Evolutionary conservation across 441 rosid species (phyloP), one percentile per base, ranked within the genome.

Genomic region (Geranium incanum): DNA sequence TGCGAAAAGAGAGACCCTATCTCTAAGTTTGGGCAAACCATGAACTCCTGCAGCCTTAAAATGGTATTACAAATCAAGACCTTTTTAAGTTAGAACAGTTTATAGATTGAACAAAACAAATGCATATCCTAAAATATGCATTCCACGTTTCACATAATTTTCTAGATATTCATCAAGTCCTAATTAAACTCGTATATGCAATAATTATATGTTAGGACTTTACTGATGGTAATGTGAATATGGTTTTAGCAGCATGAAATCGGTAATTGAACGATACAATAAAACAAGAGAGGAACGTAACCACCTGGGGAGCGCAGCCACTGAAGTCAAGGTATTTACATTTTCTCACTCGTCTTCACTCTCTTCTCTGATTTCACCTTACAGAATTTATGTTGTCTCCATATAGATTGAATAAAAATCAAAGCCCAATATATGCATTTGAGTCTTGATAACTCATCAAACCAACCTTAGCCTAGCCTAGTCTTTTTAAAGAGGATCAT

Each of bases 221-320:
- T 45, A 45, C 78, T 80, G 71, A 83, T 16, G 70, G 70, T 11
- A 67, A 70, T 66, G 70, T 74, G 60, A 75, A 60, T 76, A 63
- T 78, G 62, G 39, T 73, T 45, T 78, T 75, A 12, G 43, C 92
- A 95, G 99, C 82, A 86, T 95, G 90, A 86, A 84, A 77, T 81
- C 88, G 38, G 80, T 86, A 52, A 85, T 90, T 68, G 97, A 90
- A 72, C 84, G 93, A 76, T 95, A 89, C 81, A 87, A 79, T 85
- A 90, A 82, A 82, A 72, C 83, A 70, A 95, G 89, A 78, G 90
- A 84, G 77, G 94, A 89, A 36, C 83, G 85, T 68, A 84, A 86
- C 71, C 96, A 87, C 71, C 62, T 78, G 71, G 80, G 84, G 68
- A 89, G 84, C 78, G 86, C 86, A 3, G 71, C 84, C 70, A 86